phyloP scores from a whole-genome alignment of 2,329 filamentous ascomycete genomes.

The Xylariaceae sp. region DNA sequence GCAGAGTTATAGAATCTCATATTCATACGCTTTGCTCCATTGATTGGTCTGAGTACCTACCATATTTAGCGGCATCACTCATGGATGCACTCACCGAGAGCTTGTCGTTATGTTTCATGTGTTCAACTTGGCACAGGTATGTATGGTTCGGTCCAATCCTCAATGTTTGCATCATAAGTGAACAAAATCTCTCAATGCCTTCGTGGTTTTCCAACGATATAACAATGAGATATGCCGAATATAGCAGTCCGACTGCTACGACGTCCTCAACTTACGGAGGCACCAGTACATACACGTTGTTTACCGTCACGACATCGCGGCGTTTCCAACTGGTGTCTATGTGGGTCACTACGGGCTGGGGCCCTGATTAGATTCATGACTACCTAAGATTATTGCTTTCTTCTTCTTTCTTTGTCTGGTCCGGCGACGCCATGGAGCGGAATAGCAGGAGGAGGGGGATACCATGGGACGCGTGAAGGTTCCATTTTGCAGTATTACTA shows the following conservation, averaged over 20 bases:
- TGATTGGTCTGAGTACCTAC: neutral
- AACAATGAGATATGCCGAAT: neutral
- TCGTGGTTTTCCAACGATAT: neutral
- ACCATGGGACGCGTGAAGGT: too few species aligned
- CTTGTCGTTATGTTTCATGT: neutral
- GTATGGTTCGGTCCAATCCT: neutral
- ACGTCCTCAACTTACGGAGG: neutral
- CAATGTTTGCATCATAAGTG: neutral
- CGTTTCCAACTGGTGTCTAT: neutral
- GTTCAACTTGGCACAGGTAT: neutral
- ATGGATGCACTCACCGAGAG: neutral
- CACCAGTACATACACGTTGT: too few species aligned
- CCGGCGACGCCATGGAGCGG: too few species aligned
- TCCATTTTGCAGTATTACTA: too few species aligned
- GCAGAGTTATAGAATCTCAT: neutral
- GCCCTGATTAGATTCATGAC: too few species aligned
- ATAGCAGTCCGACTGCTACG: neutral
- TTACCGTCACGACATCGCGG: neutral
- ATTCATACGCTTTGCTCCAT: neutral
- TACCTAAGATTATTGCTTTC: too few species aligned
- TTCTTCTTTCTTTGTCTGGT: too few species aligned
- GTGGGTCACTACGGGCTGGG: neutral
- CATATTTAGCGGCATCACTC: neutral
- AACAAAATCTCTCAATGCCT: neutral
- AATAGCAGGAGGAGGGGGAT: too few species aligned